Evolutionary conservation across 2,329 filamentous ascomycete genomes (phyloP).

Genomic region (Torrubiellomyces zombiae): DNA sequence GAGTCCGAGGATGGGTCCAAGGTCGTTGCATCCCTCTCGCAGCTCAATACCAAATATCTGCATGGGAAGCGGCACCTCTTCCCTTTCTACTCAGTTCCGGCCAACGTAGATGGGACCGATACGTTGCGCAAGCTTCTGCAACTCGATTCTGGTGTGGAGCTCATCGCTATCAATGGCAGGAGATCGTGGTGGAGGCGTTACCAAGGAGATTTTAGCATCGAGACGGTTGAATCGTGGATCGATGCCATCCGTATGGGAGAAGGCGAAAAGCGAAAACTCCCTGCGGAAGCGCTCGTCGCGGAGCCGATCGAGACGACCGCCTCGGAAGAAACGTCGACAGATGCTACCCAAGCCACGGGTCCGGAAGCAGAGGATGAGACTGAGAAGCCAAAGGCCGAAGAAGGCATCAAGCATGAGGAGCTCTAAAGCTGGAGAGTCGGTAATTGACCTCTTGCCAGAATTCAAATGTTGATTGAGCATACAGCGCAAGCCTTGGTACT

Average conservation of each 20-base stretch:
- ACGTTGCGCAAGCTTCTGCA: conserved; percentile 36
- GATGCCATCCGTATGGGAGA: conserved; percentile 86
- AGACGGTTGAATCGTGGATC: conserved; percentile 67
- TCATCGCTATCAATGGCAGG: conserved; percentile 73
- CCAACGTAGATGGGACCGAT: conserved; percentile 18
- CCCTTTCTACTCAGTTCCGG: conserved; percentile 64
- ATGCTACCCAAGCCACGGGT: conserved; percentile 10
- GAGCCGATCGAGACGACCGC: conserved; percentile 21
- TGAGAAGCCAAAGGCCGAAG: conserved; percentile 11
- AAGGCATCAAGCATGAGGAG: conserved; percentile 28
- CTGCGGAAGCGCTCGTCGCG: conserved; percentile 36
- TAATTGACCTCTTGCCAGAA: too few relatives aligned
- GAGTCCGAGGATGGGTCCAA: conserved; percentile 34
- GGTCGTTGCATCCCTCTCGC: conserved; percentile 47
- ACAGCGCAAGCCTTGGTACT: too few relatives aligned
- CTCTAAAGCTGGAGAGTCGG: too few relatives aligned
- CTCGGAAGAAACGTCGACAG: conserved; percentile 6
- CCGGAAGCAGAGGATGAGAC: conserved; percentile 12
- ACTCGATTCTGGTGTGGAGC: conserved; percentile 44
- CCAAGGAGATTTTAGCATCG: conserved; percentile 39
- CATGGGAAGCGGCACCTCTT: conserved; percentile 53
- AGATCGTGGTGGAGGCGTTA: conserved; percentile 75
- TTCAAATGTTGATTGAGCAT: too few relatives aligned
- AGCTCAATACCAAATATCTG: conserved; percentile 61
- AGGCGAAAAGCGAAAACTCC: conserved; percentile 60